Evolutionary conservation across 208 protist species (phyloP), one percentile per base, ranked within the genome.

Genomic region (Lotmaria passim): DNA sequence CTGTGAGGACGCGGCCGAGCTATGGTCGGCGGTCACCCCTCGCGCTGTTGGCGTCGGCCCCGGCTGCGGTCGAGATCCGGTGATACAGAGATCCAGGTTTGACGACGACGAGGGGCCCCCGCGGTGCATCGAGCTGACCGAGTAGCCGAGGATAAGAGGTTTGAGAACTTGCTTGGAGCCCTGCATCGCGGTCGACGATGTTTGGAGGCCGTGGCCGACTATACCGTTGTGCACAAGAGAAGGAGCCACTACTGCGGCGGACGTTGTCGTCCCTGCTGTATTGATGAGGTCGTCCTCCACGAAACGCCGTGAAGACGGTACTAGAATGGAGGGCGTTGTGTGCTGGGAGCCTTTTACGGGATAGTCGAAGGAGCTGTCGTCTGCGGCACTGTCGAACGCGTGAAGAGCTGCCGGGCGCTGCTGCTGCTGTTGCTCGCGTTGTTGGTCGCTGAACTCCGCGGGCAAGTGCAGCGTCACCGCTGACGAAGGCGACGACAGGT

Each of bases 11-110:
- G 43, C 28, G 19, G 58, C 30, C 1, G n/a, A 28, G 46, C 41
- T 66, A 4, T 46, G 60, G 23, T 66, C 60, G 10, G 60, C 60
- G 3, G 46, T 46, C 2, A 46, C 30, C 60, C 60, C 53, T 2
- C 60, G 60, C 46, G 60, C 56, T 8, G 47, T 56, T 19, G 50
- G 31, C 7, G 50, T 23, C 43, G 7, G 26, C 30, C 15, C 26
- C 21, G 0, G 58, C 30, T 33, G 58, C 21, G 7, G 15, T n/a
- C 60, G 46, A 3, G 46, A 38, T 3, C 43, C 43, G 0, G 60
- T 56, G 33, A 64, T 53, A 17, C 51, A 21, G 19, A 64, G 58
- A 8, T 64, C 58, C 1, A 41, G 30, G 19, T 2, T 41, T 5
- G 53, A 53, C 10, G 44, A 38, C 3, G 58, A 30, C 1, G 44